Conservation (phyloP, 805 yeast genomes). For the Teunomyces kruisii region DNA sequence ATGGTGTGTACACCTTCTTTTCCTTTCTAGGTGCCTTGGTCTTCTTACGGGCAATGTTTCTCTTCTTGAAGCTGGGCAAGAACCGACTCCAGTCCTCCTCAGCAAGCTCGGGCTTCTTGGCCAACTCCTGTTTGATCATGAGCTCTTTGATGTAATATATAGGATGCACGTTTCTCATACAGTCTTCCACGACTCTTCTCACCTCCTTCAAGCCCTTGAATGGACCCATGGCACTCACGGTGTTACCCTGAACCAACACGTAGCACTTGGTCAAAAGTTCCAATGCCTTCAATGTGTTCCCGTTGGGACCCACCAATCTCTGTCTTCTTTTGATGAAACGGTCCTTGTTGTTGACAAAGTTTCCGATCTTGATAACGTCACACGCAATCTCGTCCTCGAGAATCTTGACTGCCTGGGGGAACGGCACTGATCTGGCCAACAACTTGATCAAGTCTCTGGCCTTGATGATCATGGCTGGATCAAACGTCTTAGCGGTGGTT, state of each 20-base stretch:
- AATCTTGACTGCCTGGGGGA: slow-evolving; percentile 92
- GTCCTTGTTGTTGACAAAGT: slow-evolving; percentile 84
- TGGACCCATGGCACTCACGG: slow-evolving; percentile 97
- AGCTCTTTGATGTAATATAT: slow-evolving; percentile 95
- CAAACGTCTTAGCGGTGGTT: slow-evolving; percentile 92
- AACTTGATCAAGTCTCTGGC: slow-evolving; percentile 94
- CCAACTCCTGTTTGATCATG: slow-evolving; percentile 94
- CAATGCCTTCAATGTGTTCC: slow-evolving; percentile 92
- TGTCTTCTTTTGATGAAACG: slow-evolving; percentile 94
- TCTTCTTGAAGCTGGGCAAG: slow-evolving; percentile 93
- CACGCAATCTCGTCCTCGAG: slow-evolving; percentile 91
- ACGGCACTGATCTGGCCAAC: slow-evolving; percentile 93
- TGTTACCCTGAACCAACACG: slow-evolving; percentile 94
- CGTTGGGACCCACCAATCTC: slow-evolving; percentile 93
- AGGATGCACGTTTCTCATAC: slow-evolving; percentile 97
- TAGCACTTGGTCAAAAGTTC: slow-evolving; percentile 95
- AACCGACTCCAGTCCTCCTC: slow-evolving; percentile 96
- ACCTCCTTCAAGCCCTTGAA: slow-evolving; percentile 88
- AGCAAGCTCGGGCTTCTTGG: slow-evolving; percentile 93
- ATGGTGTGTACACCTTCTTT: slow-evolving; percentile 90
- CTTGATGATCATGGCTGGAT: slow-evolving; percentile 89
- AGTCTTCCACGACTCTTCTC: slow-evolving; percentile 93
- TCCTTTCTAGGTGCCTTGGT: slow-evolving; percentile 65
- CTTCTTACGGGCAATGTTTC: slow-evolving; percentile 91
- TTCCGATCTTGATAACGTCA: slow-evolving; percentile 94